These are phyloP conservation scores for Paxillus involutus DNA, from an alignment of 768 basidiomycete species.

Conservation along the genomic window DNA sequence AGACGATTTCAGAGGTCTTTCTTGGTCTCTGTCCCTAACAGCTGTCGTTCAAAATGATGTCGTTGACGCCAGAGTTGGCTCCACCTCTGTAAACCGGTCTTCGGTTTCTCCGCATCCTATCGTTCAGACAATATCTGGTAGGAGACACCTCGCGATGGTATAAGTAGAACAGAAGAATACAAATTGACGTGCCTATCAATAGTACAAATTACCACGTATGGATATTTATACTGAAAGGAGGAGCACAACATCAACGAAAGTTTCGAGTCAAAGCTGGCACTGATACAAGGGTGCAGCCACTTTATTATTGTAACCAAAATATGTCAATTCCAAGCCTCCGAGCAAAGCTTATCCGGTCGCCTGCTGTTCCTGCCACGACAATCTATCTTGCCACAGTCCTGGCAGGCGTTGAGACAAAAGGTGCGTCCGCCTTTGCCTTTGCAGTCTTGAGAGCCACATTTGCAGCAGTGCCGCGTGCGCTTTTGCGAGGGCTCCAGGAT, in stretches of 20 bases:
- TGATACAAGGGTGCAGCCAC: too few species aligned
- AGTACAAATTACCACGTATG: conserved; percentile 2
- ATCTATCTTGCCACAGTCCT: conserved; percentile 80
- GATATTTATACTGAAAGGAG: conserved; percentile 7
- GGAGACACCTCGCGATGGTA: too few species aligned
- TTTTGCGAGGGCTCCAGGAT: conserved; percentile 46
- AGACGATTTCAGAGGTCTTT: background rate
- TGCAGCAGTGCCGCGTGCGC: conserved; percentile 77
- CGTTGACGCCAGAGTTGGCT: too few species aligned
- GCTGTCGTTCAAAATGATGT: too few species aligned
- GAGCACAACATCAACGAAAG: background rate
- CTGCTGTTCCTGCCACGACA: conserved; percentile 79
- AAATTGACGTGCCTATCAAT: conserved; percentile 6
- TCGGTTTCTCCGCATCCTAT: too few species aligned
- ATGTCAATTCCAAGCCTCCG: conserved; percentile 48
- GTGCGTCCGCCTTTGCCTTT: conserved; percentile 79
- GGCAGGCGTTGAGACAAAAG: conserved; percentile 73
- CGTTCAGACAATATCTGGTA: too few species aligned
- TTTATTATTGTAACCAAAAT: background rate
- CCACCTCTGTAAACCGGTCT: too few species aligned
- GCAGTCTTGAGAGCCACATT: conserved; percentile 79
- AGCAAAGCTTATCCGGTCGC: conserved; percentile 72
- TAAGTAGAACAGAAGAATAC: background rate
- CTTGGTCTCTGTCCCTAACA: background rate
- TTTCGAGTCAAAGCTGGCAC: background rate